Conservation (phyloP, 164 flowering plant genomes). For the Umbilicus rupestris region DNA sequence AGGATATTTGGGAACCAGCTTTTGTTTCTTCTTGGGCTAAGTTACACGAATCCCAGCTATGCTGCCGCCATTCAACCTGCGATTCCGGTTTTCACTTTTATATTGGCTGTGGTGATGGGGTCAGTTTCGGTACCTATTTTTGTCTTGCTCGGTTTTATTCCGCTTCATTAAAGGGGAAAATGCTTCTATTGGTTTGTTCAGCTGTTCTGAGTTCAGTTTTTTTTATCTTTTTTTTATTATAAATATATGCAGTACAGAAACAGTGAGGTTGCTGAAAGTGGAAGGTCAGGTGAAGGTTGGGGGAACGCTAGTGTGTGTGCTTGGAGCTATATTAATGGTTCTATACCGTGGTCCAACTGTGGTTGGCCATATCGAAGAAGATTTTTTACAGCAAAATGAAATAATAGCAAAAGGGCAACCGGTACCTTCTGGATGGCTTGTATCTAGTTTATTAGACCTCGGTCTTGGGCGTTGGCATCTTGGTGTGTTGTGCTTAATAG, state of each 20-base stretch:
- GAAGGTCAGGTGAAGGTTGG: constrained; percentile 88
- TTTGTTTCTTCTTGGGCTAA: constrained; percentile 80
- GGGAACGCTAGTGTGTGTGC: constrained; percentile 77
- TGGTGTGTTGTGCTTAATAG: constrained; percentile 81
- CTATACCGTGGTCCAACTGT: constrained; percentile 74
- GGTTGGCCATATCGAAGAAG: constrained; percentile 39
- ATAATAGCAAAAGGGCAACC: constrained; percentile 78
- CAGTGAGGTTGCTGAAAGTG: constrained; percentile 46
- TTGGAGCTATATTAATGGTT: constrained; percentile 86
- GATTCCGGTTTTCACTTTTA: constrained; percentile 88
- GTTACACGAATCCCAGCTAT: constrained; percentile 92
- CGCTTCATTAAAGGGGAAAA: no score
- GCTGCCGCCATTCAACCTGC: constrained; percentile 96
- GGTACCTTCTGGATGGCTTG: constrained; percentile 79
- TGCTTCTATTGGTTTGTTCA: not conserved
- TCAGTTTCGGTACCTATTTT: constrained; percentile 20
- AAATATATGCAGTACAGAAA: constrained; percentile 66
- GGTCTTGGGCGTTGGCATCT: constrained; percentile 74
- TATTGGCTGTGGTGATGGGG: constrained; percentile 83
- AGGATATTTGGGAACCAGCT: constrained; percentile 97
- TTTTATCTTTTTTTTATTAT: not conserved
- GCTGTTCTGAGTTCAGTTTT: not conserved
- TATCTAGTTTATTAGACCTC: constrained; percentile 40
- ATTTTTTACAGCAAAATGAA: constrained; percentile 35
- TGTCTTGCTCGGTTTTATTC: no score